phyloP scores from a whole-genome alignment of 768 basidiomycete genomes.

The Russula sp. region DNA sequence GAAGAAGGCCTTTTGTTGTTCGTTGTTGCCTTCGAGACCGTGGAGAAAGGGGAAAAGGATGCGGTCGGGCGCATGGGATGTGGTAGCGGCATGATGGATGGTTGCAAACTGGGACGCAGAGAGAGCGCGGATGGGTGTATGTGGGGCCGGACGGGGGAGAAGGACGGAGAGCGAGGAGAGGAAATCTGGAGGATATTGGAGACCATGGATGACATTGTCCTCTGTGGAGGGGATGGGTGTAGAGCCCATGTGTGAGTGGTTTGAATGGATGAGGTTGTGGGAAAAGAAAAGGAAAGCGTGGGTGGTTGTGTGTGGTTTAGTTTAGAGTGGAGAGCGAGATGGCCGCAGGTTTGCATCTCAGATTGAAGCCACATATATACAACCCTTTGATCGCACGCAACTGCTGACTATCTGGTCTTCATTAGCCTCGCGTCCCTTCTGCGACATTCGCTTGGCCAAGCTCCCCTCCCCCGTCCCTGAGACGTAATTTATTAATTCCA shows the following conservation, averaged over 20 bases:
- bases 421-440: slow-evolving; percentile 3
- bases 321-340: slow-evolving; percentile 1
- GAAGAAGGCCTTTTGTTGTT: slow-evolving; percentile 79
- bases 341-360: slow-evolving; percentile 7
- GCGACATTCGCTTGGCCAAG: background rate
- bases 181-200: slow-evolving; percentile 24
- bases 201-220: slow-evolving; percentile 20
- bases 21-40: slow-evolving; percentile 75
- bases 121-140: slow-evolving; percentile 37
- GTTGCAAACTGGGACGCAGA: slow-evolving; percentile 44
- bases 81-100: slow-evolving; percentile 55
- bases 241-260: slow-evolving; percentile 10
- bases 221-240: slow-evolving; percentile 2
- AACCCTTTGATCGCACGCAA: slow-evolving; percentile 3
- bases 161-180: slow-evolving; percentile 27
- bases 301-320: background rate
- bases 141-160: slow-evolving; percentile 31
- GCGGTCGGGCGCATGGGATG: slow-evolving; percentile 68
- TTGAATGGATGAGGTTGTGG: slow-evolving; percentile 1
- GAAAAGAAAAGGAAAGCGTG: background rate
- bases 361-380: slow-evolving; percentile 11
- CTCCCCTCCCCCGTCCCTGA: slow-evolving; percentile 6
- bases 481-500: slow-evolving; percentile 11
- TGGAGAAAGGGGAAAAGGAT: slow-evolving; percentile 87
- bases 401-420: slow-evolving; percentile 6